A percentile compares a stretch with the other conserved stretches of the same genome.
phyloP scores from a whole-genome alignment of 208 protist species.

The Phytomonas francai region DNA sequence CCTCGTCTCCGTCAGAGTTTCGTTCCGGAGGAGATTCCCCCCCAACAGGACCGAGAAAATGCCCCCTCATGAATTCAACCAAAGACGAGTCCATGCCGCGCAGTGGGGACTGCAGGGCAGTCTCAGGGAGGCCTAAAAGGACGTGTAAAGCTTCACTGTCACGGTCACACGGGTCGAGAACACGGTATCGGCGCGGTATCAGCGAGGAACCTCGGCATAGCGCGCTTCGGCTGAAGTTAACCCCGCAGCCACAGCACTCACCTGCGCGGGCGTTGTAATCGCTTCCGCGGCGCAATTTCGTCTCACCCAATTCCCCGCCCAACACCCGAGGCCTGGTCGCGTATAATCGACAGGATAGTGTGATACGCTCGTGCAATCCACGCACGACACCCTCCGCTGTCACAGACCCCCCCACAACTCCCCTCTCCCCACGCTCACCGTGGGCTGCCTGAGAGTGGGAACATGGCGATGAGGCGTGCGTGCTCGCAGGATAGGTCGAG shows the following conservation, averaged over 20 bases:
- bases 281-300: too few species aligned
- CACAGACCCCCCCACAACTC: too few species aligned
- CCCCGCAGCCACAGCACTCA: not conserved
- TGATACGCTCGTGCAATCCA: too few species aligned
- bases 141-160: constrained; percentile 11
- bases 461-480: too few species aligned
- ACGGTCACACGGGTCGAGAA: not conserved
- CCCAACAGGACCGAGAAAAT: not conserved
- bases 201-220: not conserved
- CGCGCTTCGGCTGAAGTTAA: not conserved
- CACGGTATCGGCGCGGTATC: not conserved
- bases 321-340: too few species aligned
- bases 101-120: constrained; percentile 15
- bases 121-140: constrained; percentile 22
- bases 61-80: not conserved
- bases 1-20: not conserved
- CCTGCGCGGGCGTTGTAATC: too few species aligned
- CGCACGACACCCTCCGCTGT: too few species aligned
- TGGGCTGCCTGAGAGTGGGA: too few species aligned
- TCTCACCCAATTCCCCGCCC: too few species aligned
- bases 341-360: too few species aligned
- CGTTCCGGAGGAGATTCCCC: not conserved
- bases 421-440: too few species aligned
- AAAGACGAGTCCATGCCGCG: not conserved
- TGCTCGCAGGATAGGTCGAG: too few species aligned